phyloP scores from a whole-genome alignment of 2,329 filamentous ascomycete species.

The Botrytis byssoidea region DNA sequence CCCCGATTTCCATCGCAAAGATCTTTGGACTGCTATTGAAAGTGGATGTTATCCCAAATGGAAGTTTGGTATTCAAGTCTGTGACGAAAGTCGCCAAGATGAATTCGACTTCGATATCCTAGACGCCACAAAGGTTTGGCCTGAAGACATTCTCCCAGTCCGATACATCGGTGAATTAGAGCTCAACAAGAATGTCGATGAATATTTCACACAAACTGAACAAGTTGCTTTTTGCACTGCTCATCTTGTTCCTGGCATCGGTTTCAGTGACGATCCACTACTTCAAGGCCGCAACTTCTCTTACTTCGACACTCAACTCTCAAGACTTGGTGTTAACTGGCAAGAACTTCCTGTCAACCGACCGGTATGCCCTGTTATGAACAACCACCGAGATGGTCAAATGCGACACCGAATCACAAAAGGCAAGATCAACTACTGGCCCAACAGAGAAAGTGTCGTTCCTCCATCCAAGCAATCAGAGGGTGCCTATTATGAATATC shows the following conservation, averaged over 20 bases:
- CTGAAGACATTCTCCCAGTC: slow-evolving; percentile 72
- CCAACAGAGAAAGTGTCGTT: slow-evolving; percentile 64
- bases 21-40: slow-evolving; percentile 72
- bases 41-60: slow-evolving; percentile 70
- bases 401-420: slow-evolving; percentile 71
- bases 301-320: slow-evolving; percentile 67
- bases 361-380: slow-evolving; percentile 72
- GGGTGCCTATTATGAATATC: slow-evolving; percentile 68
- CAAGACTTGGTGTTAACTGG: slow-evolving; percentile 71
- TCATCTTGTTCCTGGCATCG: slow-evolving; percentile 76
- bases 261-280: slow-evolving; percentile 73
- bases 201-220: slow-evolving; percentile 80
- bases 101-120: slow-evolving; percentile 70
- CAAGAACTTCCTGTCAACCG: slow-evolving; percentile 75
- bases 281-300: slow-evolving; percentile 70
- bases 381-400: slow-evolving; percentile 72
- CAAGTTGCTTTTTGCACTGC: slow-evolving; percentile 80
- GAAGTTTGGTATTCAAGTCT: slow-evolving; percentile 79
- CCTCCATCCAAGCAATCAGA: slow-evolving; percentile 62
- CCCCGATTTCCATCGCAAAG: slow-evolving; percentile 79
- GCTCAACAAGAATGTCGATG: slow-evolving; percentile 75
- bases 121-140: slow-evolving; percentile 84
- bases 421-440: slow-evolving; percentile 76
- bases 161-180: slow-evolving; percentile 77
- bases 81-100: slow-evolving; percentile 66